Evolutionary conservation across 768 basidiomycete species (phyloP).

Genomic region (Rhizopogon salebrosus): DNA sequence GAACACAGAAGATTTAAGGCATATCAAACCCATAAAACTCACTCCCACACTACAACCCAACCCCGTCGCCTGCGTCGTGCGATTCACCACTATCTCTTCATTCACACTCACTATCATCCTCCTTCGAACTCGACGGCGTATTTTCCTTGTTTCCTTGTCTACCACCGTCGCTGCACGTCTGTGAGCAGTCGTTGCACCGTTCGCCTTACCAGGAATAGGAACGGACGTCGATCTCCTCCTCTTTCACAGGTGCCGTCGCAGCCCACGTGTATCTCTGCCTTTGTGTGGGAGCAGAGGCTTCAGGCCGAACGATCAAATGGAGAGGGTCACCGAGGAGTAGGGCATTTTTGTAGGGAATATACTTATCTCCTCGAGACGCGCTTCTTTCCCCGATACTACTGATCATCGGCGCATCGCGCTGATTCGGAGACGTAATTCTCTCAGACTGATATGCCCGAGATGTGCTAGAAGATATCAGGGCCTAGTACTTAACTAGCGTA

Average conservation of each 20-base stretch:
- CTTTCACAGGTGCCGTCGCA: constrained; percentile 2
- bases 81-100: constrained; percentile 5
- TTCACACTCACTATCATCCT: constrained; percentile 3
- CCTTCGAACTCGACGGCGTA: constrained; percentile 10
- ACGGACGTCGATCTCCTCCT: constrained; percentile 2
- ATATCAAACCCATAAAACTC: too few relatives aligned
- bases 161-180: background rate
- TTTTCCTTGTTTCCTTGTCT: constrained; percentile 12
- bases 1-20: too few relatives aligned
- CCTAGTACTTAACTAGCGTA: too few relatives aligned
- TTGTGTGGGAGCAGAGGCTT: background rate
- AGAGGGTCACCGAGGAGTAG: constrained; percentile 9
- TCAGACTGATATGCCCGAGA: too few relatives aligned
- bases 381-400: too few relatives aligned
- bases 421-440: too few relatives aligned
- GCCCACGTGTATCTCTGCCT: constrained; percentile 1
- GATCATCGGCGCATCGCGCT: too few relatives aligned
- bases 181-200: background rate
- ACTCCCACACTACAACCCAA: background rate
- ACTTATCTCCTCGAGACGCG: too few relatives aligned
- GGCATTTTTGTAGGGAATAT: too few relatives aligned
- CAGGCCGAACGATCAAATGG: constrained; percentile 6
- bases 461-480: too few relatives aligned
- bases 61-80: background rate
- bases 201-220: background rate